Percentiles rank a stretch among this genome's conserved stretches.
Evolutionary conservation across 2,329 filamentous ascomycete species (phyloP).

Genomic region (Xenoacremonium recifei): DNA sequence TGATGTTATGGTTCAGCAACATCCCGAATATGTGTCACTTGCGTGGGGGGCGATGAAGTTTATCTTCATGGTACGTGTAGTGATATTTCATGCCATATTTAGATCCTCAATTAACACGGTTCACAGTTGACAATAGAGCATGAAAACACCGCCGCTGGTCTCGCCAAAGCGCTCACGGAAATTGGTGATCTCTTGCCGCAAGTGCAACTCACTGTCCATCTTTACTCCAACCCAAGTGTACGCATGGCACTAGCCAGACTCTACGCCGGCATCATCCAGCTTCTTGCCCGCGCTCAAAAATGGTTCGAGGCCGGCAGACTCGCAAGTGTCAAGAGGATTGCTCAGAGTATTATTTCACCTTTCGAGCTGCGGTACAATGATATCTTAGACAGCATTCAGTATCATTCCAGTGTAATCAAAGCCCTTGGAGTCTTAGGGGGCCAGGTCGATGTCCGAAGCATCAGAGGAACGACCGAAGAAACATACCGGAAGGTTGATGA

Average conservation of each 20-base stretch:
- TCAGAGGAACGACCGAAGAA: not conserved
- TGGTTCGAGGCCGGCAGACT: not conserved
- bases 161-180: not conserved
- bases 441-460: not conserved
- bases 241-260: not conserved
- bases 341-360: not conserved
- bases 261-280: not conserved
- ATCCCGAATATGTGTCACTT: constrained; percentile 8
- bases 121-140: not conserved
- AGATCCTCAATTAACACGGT: not conserved
- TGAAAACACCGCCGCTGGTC: not conserved
- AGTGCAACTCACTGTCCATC: not conserved
- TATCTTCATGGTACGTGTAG: constrained; percentile 4
- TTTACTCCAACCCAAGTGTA: not conserved
- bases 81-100: not conserved
- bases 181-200: not conserved
- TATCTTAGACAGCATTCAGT: not conserved
- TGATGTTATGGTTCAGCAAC: constrained; percentile 10
- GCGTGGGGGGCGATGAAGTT: constrained; percentile 12
- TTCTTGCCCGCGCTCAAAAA: not conserved
- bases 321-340: not conserved
- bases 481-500: not conserved
- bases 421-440: not conserved
- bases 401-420: not conserved
- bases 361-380: not conserved